Evolutionary conservation across 768 basidiomycete species (phyloP), one percentile per base, ranked within the genome.

Genomic region (Suillus bovinus): DNA sequence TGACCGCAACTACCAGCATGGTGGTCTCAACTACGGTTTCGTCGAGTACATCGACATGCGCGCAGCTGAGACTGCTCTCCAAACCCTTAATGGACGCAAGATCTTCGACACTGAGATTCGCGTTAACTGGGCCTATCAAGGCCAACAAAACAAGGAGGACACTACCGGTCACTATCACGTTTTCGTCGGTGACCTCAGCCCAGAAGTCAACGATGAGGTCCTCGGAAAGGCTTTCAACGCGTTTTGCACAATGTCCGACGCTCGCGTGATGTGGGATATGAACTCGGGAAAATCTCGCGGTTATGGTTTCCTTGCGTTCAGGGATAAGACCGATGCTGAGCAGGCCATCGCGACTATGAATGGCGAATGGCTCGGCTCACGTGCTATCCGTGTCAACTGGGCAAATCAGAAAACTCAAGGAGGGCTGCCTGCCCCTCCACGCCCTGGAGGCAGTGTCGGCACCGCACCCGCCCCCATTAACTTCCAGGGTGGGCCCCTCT

Each of bases 241-340:
- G 42, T 99, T 99, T 74, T 96, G 95, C 36, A 91, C 91, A 64
- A 84, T 99, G 79, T 96, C 94, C 58, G 97, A 99, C 77, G 96
- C 96, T 56, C 87, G 97, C 38, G 97, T 99, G 64, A 99, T 99
- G 96, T 99, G 96, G 96, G 97, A 99, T 76, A 98, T 99, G 94
- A 97, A 96, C 79, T 96, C 96, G 59, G 97, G 97, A 64, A 98
- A 99, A 81, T 94, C 91, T 71, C 90, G 96, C 70, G 96, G 96
- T 46, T 98, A 99, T 73, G 96, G 96, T 57, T 99, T 99, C 84
- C 86, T 99, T 66, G 96, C 96, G 3, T 99, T 98, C 85, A 86
- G 96, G 70, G 97, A 99, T 82, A 96, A 96, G 79, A 94, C 96
- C 58, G 97, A 99, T 71, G 97, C 97, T 36, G 97, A 99, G 76